Conservation (phyloP, 2,329 filamentous ascomycete genomes). For the Calonectria montana region DNA sequence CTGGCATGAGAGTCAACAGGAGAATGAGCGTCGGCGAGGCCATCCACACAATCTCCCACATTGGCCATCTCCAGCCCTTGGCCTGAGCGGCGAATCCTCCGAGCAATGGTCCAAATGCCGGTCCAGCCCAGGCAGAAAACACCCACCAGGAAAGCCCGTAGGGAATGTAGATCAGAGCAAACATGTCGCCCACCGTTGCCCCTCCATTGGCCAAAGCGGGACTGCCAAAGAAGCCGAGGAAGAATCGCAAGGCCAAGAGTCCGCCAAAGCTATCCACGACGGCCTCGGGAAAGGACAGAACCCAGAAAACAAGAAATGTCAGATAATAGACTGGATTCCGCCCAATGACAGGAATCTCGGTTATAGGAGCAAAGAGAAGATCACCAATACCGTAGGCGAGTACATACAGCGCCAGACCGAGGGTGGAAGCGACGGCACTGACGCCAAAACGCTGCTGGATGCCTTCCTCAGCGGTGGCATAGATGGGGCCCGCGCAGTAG, state of each 20-base stretch:
- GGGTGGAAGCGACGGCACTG: slow-evolving; percentile 59
- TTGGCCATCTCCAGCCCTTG: slow-evolving; percentile 71
- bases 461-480: slow-evolving; percentile 56
- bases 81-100: slow-evolving; percentile 69
- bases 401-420: slow-evolving; percentile 72
- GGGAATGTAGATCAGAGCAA: slow-evolving; percentile 64
- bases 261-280: slow-evolving; percentile 72
- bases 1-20: slow-evolving; percentile 72
- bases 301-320: slow-evolving; percentile 75
- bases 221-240: slow-evolving; percentile 74
- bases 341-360: slow-evolving; percentile 74
- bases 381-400: slow-evolving; percentile 73
- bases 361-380: slow-evolving; percentile 73
- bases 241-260: slow-evolving; percentile 72
- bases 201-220: slow-evolving; percentile 72
- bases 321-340: slow-evolving; percentile 75
- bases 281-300: slow-evolving; percentile 73
- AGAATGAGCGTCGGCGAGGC: slow-evolving; percentile 66
- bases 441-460: slow-evolving; percentile 67
- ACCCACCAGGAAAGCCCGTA: slow-evolving; percentile 71
- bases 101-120: slow-evolving; percentile 70
- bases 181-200: slow-evolving; percentile 64
- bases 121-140: slow-evolving; percentile 60
- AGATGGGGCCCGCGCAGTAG: slow-evolving; percentile 61
- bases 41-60: slow-evolving; percentile 73